Percentiles rank a stretch among this genome's conserved stretches.
Evolutionary conservation across 441 rosid species (phyloP).

Genomic region (Rhodomyrtus psidioides): DNA sequence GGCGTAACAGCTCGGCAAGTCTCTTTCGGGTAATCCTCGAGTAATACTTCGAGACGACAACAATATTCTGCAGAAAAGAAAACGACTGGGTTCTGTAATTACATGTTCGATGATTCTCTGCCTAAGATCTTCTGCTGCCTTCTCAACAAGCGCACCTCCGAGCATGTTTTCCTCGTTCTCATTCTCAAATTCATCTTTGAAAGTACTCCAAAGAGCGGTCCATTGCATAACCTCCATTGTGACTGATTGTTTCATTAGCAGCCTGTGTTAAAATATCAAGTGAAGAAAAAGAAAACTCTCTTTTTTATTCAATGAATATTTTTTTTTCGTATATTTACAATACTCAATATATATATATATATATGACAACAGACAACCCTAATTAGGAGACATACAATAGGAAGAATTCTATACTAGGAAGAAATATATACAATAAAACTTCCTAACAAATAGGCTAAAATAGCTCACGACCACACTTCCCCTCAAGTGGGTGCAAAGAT

Average conservation of each 20-base stretch:
- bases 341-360: too few relatives aligned
- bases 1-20: conserved; percentile 78
- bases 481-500: too few relatives aligned
- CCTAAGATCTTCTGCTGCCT: conserved; percentile 30
- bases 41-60: conserved; percentile 11
- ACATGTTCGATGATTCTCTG: conserved; percentile 46
- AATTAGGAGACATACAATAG: too few relatives aligned
- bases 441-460: too few relatives aligned
- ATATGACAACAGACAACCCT: too few relatives aligned
- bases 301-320: too few relatives aligned
- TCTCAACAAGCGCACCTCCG: conserved; percentile 48
- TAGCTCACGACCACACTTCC: too few relatives aligned
- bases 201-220: too few relatives aligned
- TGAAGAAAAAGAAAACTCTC: too few relatives aligned
- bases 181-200: conserved; percentile 78
- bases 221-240: conserved; percentile 94
- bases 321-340: too few relatives aligned
- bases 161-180: conserved; percentile 71
- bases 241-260: conserved; percentile 72
- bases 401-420: too few relatives aligned
- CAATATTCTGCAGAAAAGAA: conserved; percentile 66
- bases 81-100: conserved; percentile 1
- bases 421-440: too few relatives aligned
- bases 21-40: conserved; percentile 75
- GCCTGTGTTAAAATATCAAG: conserved; percentile 25